Evolutionary conservation across 1,284 basidiomycete species (phyloP), one percentile per base, ranked within the genome.

Genomic region (Papiliotrema terrestris): DNA sequence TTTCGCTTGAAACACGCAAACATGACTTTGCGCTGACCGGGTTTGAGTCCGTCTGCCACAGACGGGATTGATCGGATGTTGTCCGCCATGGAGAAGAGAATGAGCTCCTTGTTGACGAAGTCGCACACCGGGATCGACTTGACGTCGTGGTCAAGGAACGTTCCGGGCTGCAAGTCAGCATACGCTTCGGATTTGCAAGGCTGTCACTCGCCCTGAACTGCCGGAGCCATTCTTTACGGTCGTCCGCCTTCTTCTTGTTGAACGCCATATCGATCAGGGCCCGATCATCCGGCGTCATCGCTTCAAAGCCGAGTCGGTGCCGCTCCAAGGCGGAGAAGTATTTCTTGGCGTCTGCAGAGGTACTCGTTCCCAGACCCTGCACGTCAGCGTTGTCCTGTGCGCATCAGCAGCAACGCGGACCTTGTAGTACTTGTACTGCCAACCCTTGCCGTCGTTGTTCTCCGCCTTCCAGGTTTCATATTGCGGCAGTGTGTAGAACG

Each of bases 211-310:
- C 90, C 80, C 84, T 91, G 80, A 94, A 96, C 63, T 93, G 87
- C 25, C 95, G 83, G 13, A 99, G 80, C 96, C 96, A 99, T 62
- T 98, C 96, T 75, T 99, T 98, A 48, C 96, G 88, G 20, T 98
- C 93, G 63, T 99, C 96, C 0, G 94, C 91, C 75, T 96, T 98
- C 82, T 98, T 98, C 84, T 98, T 99, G 81, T 91, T 98, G 82
- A 99, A 99, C 0, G 96, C 96, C 60, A 99, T 86, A 53, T 99
- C 95, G 60, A 99, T 96, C 38, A 98, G 82, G 3, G 87, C 86
- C 52, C 85, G 85, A 66, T 98, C 96, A 2, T 87, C 92, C 0
- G 87, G 83, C 67, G 88, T 83, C 11, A 86, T 87, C 1, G 86
- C 80, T 1, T 89, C 83, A 77, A 99, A 98, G 0, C 91, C 87